Base-by-base conservation (phyloP, 2,329 filamentous ascomycete species). In the Fusarium tupiense region DNA sequence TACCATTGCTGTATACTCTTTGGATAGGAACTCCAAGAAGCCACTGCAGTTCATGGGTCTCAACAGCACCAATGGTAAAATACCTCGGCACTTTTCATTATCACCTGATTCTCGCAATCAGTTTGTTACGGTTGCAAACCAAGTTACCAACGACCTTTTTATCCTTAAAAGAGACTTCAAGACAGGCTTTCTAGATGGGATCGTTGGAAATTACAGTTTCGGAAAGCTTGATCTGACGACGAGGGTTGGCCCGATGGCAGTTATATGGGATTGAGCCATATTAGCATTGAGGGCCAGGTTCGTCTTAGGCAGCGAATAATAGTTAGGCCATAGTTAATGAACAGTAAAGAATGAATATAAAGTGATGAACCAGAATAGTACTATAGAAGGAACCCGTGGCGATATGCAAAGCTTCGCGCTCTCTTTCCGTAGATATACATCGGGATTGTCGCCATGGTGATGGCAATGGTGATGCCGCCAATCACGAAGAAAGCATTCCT, bases 341-440 rank as follows among this genome's bases (percentile, higher is more conserved):
- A 14, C 6, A 33, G 1, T 0, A 14, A 6, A 33, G 13, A 33
- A 33, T 14, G 33, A 33, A 33, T 33, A 33, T 7, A 19, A 17
- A 19, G 9, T 9, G 2, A 19, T 37, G 1, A 37, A 19, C 35
- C 1, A 37, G 3, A 9, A 37, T 33, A 8, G 1, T 19, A 4
- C 19, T 17, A 49, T 1, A 6, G 20, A 19, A 62, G 50, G 2
- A 46, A 24, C 0, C 60, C 22, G 5, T 49, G 12, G 16, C 61
- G 61, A 22, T 3, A 35, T 1, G 61, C 61, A 11, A 61, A 41
- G 8, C 61, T 64, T 16, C 61, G 54, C 3, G 61, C 61, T 4
- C 41, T 35, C 43, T 64, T 64, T 5, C 61, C 54, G 6, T 20
- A 64, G 9, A 64, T n/a, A 4, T 61, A 64, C 61, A 64, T 64